Base-by-base conservation (phyloP, 768 basidiomycete species). In the Lactifluus volemus region DNA sequence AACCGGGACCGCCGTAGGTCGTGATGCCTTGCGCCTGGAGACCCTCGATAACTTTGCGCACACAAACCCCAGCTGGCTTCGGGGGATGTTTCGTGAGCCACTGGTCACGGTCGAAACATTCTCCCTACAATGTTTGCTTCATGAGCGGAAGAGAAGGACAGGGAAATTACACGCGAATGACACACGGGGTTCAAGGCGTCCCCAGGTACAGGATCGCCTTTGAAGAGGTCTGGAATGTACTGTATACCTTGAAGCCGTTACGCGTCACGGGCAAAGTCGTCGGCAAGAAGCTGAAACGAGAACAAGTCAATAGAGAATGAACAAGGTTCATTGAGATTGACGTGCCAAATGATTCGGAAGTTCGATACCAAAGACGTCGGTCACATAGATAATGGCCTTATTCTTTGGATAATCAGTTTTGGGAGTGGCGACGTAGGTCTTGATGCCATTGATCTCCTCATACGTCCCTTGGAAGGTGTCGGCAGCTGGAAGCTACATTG, bases 221-320 rank as follows among this genome's bases (percentile, higher is more conserved):
- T 50, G 34, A 65, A 56, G 39, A 65, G 59, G 19, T 66, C 65
- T 12, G 68, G 63, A 0, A 36, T 36, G 44, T n/a, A n/a, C n/a
- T n/a, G n/a, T 61, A 66, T 39, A 66, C 65, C 29, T 56, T 53
- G 57, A 73, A 76, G 9, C 77, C 77, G 53, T 76, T 76, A 21
- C n/a, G n/a, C n/a, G n/a, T n/a, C n/a, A n/a, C 60, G 65, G 34
- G 77, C 75, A 64, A 75, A 77, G 61, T 75, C 77, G 59, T 81
- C 79, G 5, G 73, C 73, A 14, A 80, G 73, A 15, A 77, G 67
- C 78, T 81, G 61, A 30, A 25, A 25, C 25, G 34, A 15, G 25
- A 12, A 17, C 12, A 9, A 17, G 5, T 34, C 8, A 19, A 29
- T 11, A 8, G 25, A 25, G 25, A 47, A 41, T 38, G 38, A 41